Conservation (phyloP, 345 rosid species). For the Eutrema yunnanense region DNA sequence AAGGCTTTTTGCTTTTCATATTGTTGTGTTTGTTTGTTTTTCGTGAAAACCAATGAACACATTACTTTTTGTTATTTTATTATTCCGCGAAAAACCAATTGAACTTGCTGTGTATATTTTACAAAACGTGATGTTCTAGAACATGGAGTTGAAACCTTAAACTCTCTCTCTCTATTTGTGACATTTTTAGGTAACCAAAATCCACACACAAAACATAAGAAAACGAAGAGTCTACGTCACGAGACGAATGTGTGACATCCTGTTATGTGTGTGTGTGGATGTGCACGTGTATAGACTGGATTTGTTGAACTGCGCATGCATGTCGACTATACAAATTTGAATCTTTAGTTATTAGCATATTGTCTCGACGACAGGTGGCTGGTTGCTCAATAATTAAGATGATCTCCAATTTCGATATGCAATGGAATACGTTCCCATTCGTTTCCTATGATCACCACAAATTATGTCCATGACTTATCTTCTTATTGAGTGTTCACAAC, state of each 20-base stretch:
- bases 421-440: neutral
- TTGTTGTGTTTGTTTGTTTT: neutral
- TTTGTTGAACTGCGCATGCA: neutral
- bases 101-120: neutral
- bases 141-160: neutral
- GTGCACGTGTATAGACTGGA: neutral
- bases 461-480: conserved; percentile 12
- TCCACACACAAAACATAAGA: neutral
- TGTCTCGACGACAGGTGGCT: conserved; percentile 16
- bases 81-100: neutral
- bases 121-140: neutral
- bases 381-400: neutral
- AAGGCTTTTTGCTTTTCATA: neutral
- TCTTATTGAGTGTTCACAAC: conserved; percentile 17
- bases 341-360: neutral
- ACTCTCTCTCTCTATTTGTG: neutral
- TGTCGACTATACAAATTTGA: neutral
- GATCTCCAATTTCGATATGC: neutral
- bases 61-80: neutral
- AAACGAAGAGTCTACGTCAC: neutral
- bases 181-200: neutral
- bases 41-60: neutral
- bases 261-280: neutral
- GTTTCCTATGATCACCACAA: neutral
- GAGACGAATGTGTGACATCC: conserved; percentile 14